Base-by-base conservation (phyloP, 306 rosid species). In the Cicer cuneatum region DNA sequence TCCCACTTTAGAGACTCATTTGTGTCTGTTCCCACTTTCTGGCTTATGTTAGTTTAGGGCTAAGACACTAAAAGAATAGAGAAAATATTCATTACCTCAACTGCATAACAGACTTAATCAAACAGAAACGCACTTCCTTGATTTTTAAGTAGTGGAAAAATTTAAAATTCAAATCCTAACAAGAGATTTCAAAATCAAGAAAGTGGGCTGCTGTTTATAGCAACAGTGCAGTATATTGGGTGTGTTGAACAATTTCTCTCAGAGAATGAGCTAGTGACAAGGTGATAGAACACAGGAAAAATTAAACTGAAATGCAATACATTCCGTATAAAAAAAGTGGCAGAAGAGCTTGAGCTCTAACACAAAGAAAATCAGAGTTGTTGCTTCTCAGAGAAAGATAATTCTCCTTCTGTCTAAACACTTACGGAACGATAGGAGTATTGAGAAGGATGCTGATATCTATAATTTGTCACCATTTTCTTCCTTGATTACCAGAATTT, bases 401-500 rank as follows among this genome's bases (percentile, higher is more conserved):
- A 29, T 29, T 29, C 33, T 29, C 33, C 33, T 57, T 21, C 21
- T 57, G 39, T 24, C 39, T 21, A 21, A 54, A 19, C 60, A 54
- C n/a, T 10, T 56, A 56, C 3, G 29, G 38, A 11, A 5, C 19
- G 37, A 29, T 29, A 29, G 33, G 33, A 29, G 33, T 29, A 29
- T 29, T 29, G 33, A 29, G 33, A 29, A 9, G 10, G 7, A 19
- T 54, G 21, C 37, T n/a, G 1, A 54, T 54, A 4, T 19, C n/a
- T 21, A 24, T 39, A 57, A 59, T 41, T 29, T 43, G 47, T 54
- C 70, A 68, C 38, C 72, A 74, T 33, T 40, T 69, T 19, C 77
- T 53, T 76, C 70, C 65, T 51, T 45, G 85, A 46, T 76, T 51
- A 76, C 57, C 48, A 54, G 38, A 64, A 69, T 42, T 49, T 18